Percentiles rank a stretch among this genome's conserved stretches.
phyloP scores from a whole-genome alignment of 1,284 basidiomycete genomes.

The Ustilago hordei region DNA sequence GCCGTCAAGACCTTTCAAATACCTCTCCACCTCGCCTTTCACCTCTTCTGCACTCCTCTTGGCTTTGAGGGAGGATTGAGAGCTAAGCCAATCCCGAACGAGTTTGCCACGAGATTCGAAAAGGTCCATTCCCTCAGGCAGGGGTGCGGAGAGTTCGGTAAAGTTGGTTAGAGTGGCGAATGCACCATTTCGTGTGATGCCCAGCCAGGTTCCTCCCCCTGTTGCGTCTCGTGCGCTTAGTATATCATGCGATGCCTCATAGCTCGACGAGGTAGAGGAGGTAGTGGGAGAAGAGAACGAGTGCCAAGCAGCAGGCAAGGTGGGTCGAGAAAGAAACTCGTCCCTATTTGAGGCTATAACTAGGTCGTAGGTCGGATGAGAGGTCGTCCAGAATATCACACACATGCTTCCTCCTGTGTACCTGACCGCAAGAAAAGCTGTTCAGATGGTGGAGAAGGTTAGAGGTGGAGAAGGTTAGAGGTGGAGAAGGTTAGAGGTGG shows the following conservation, averaged over 20 bases:
- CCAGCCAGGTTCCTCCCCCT: conserved; percentile 64
- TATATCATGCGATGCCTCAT: not conserved
- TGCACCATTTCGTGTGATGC: conserved; percentile 42
- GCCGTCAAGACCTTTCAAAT: conserved; percentile 9
- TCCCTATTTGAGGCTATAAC: conserved; percentile 60
- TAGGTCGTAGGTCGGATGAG: conserved; percentile 36
- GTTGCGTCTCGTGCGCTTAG: conserved; percentile 48
- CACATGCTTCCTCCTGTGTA: conserved; percentile 29
- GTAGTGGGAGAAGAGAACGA: conserved; percentile 21
- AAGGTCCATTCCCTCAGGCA: conserved; percentile 25
- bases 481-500: too few relatives aligned
- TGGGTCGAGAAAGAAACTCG: conserved; percentile 56
- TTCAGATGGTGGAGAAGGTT: too few relatives aligned
- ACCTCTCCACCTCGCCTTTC: conserved; percentile 7
- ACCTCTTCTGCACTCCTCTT: conserved; percentile 1
- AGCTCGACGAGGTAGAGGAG: conserved; percentile 1
- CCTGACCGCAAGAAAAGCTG: too few relatives aligned
- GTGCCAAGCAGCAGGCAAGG: conserved; percentile 53
- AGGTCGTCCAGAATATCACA: conserved; percentile 50
- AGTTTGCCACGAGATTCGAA: conserved; percentile 52
- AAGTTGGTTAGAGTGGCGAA: conserved; percentile 62
- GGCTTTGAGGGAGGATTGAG: not conserved
- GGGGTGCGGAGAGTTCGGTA: conserved; percentile 44
- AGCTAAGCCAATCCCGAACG: conserved; percentile 41
- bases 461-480: too few relatives aligned